A percentile compares a stretch with the other conserved stretches of the same genome.
Conservation (phyloP, 768 basidiomycete genomes). For the Rhizopogon roseolus region DNA sequence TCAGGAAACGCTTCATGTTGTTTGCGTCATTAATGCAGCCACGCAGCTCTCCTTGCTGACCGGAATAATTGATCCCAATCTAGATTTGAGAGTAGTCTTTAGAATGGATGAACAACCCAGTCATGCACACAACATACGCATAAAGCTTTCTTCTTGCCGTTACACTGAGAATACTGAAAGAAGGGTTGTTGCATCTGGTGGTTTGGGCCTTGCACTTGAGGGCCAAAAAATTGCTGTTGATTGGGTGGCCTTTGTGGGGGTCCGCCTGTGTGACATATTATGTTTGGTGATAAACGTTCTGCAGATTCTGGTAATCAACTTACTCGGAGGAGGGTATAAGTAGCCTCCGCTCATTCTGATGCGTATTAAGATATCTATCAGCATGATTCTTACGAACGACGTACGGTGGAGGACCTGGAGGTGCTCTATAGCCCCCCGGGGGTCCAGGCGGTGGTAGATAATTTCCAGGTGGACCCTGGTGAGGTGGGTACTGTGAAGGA, state of each 20-base stretch:
- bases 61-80: constrained; percentile 89
- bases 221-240: constrained; percentile 58
- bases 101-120: neutral
- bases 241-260: constrained; percentile 52
- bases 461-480: constrained; percentile 1
- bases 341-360: neutral
- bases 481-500: constrained; percentile 8
- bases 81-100: constrained; percentile 19
- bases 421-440: constrained; percentile 7
- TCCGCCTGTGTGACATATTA: constrained; percentile 13
- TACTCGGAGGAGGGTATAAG: constrained; percentile 5
- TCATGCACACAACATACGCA: constrained; percentile 52
- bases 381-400: constrained; percentile 4
- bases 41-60: constrained; percentile 56
- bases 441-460: constrained; percentile 14
- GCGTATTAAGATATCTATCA: constrained; percentile 1
- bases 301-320: neutral
- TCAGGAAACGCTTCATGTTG: constrained; percentile 77
- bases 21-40: constrained; percentile 93
- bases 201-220: constrained; percentile 44
- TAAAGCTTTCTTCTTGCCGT: constrained; percentile 81
- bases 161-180: constrained; percentile 90
- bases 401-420: constrained; percentile 1
- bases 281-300: neutral
- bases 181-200: constrained; percentile 50